A percentile compares a stretch with the other conserved stretches of the same genome.
phyloP scores from a whole-genome alignment of 257 asterid species.

The Coffea eugenioides region DNA sequence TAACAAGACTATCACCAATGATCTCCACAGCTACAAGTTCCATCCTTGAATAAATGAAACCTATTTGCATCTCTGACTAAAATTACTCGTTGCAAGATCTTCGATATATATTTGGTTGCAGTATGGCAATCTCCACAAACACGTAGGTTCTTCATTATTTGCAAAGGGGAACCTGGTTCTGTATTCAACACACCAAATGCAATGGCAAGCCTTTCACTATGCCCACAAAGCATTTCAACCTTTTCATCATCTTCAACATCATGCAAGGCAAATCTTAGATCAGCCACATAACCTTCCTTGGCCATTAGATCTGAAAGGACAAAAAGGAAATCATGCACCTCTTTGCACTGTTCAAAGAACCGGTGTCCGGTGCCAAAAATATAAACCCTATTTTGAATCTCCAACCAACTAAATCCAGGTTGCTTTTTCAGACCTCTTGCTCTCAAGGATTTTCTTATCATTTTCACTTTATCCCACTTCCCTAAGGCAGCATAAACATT shows the following conservation, averaged over 20 bases:
- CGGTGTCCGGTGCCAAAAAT: slow-evolving; percentile 49
- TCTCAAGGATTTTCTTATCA: slow-evolving; percentile 49
- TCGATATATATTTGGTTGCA: slow-evolving; percentile 53
- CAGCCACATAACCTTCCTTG: slow-evolving; percentile 59
- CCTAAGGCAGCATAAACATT: slow-evolving; percentile 68
- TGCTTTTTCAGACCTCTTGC: slow-evolving; percentile 59
- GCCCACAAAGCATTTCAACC: slow-evolving; percentile 48
- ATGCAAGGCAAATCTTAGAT: slow-evolving; percentile 47
- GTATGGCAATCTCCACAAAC: slow-evolving; percentile 73
- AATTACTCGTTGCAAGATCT: slow-evolving; percentile 50
- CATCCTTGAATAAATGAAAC: slow-evolving; percentile 62
- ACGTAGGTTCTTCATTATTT: slow-evolving; percentile 61
- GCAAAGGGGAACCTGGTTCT: slow-evolving; percentile 48
- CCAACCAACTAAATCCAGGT: slow-evolving; percentile 80
- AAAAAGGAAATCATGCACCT: slow-evolving; percentile 40
- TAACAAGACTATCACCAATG: slow-evolving; percentile 31
- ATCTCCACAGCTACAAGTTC: slow-evolving; percentile 59
- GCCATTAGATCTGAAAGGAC: slow-evolving; percentile 45
- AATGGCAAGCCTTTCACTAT: slow-evolving; percentile 65
- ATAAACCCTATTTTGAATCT: slow-evolving; percentile 46
- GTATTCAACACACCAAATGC: slow-evolving; percentile 58
- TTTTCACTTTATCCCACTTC: slow-evolving; percentile 66
- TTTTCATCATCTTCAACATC: slow-evolving; percentile 59
- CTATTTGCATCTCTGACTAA: slow-evolving; percentile 59
- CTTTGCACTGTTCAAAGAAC: slow-evolving; percentile 39